Percentiles rank a stretch among this genome's conserved stretches.
phyloP scores from a whole-genome alignment of 208 protist species.

The Novymonas esmeraldas region DNA sequence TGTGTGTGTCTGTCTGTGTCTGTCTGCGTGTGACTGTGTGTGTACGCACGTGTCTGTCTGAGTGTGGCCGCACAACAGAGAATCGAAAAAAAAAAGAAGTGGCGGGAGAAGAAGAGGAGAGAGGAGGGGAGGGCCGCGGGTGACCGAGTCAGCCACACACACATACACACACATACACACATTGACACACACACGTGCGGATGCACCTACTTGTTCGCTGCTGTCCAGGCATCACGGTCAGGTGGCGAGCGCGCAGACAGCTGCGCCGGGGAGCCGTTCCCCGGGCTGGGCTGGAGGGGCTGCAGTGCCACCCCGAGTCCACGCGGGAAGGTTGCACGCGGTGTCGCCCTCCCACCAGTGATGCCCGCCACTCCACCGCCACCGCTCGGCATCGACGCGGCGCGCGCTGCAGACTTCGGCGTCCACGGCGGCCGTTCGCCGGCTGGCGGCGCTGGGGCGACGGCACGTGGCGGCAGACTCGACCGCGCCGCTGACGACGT shows the following conservation, averaged over 20 bases:
- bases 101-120: background rate
- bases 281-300: background rate
- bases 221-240: background rate
- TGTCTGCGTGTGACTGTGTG: too few species aligned
- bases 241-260: background rate
- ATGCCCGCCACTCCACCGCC: background rate
- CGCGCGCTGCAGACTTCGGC: constrained; percentile 8
- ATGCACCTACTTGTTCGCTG: background rate
- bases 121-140: background rate
- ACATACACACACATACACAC: background rate
- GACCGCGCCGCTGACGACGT: background rate
- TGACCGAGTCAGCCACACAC: background rate
- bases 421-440: background rate
- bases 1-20: too few species aligned
- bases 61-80: too few species aligned
- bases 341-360: background rate
- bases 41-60: too few species aligned
- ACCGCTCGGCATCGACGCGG: constrained; percentile 18
- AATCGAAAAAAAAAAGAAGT: too few species aligned
- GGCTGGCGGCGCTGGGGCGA: background rate
- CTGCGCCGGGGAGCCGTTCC: background rate
- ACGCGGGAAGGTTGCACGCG: background rate
- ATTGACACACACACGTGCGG: background rate
- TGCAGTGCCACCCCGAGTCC: background rate
- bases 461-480: constrained; percentile 21